Base-by-base conservation (phyloP, 1,284 basidiomycete species). In the Neolentinus lepideus region DNA sequence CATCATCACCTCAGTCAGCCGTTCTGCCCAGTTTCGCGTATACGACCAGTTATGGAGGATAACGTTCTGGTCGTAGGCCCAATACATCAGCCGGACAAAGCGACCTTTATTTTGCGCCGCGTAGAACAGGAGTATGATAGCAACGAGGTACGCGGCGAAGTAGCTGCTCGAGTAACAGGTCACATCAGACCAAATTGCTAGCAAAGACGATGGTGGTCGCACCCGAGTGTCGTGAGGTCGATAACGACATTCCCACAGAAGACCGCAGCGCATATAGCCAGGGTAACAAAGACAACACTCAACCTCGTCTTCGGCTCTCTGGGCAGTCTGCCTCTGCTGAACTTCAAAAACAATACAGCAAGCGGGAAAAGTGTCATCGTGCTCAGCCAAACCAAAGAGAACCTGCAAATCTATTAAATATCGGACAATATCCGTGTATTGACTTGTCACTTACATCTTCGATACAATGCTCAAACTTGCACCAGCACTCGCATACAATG, bases 301-400 rank as follows among this genome's bases (percentile, higher is more conserved):
- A 81, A 61, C 3, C 72, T 69, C 8, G 78, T 75, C 22, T 62
- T 69, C 4, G 68, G 69, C 2, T 66, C 58, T 24, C 84, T 74
- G 1, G 74, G 75, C 9, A 90, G 66, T 43, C 79, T 74, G 2
- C 83, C 80, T 2, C 86, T 77, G 55, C 83, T 84, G 68, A 84
- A 84, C 58, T 80, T 81, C 36, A 90, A 71, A 3, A 88, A 58
- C 2, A 88, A 62, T 11, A 82, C 71, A 1, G 83, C 78, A 16
- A 85, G 36, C 0, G 84, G 85, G 60, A 87, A 88, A 22, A 87
- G 66, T 1, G 72, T 65, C 81, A 86, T 84, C 47, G 86, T 79
- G 6, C 75, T 71, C 16, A 88, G 71, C 81, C 84, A 88, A 2
- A 78, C 79, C 11, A 87, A 71, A 1, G 80, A 77, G 66, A 83